A percentile compares a stretch with the other conserved stretches of the same genome.
These are phyloP conservation scores for Yamadazyma dushanensis DNA, from an alignment of 1,139 yeast genomes.

Conservation along the genomic window DNA sequence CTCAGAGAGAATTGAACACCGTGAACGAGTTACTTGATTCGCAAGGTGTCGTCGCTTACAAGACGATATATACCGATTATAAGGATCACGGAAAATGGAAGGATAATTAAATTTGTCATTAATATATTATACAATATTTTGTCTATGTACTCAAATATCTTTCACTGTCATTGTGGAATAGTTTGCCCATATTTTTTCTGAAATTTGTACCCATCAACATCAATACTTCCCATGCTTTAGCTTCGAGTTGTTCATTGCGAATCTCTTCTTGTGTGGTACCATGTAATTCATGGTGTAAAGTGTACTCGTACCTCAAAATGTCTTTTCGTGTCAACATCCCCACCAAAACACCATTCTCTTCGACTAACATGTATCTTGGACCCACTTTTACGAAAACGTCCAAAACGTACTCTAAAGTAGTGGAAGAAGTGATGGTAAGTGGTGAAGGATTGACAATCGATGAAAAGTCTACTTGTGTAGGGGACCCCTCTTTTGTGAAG, in stretches of 20 bases:
- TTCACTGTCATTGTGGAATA: slow-evolving; percentile 32
- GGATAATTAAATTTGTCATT: slow-evolving; percentile 25
- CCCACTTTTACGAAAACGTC: slow-evolving; percentile 79
- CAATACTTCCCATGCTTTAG: slow-evolving; percentile 39
- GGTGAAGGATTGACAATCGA: slow-evolving; percentile 60
- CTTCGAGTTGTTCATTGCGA: slow-evolving; percentile 29
- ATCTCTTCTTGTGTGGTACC: slow-evolving; percentile 13
- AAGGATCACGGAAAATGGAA: slow-evolving; percentile 83
- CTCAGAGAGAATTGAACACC: slow-evolving; percentile 62
- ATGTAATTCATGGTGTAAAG: slow-evolving; percentile 31
- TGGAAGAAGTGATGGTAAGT: slow-evolving; percentile 52
- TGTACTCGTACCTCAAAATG: slow-evolving; percentile 54
- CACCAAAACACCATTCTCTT: slow-evolving; percentile 49
- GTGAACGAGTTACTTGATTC: slow-evolving; percentile 71
- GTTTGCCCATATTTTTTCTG: slow-evolving; percentile 28
- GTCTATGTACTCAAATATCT: slow-evolving; percentile 14
- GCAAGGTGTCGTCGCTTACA: slow-evolving; percentile 69
- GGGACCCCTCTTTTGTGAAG: slow-evolving; percentile 15
- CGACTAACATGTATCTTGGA: slow-evolving; percentile 72
- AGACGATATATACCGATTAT: slow-evolving; percentile 68
- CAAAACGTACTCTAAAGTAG: slow-evolving; percentile 62
- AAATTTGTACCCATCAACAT: slow-evolving; percentile 21
- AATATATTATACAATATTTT: not conserved
- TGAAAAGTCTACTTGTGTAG: slow-evolving; percentile 34
- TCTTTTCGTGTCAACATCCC: slow-evolving; percentile 73